phyloP scores from a whole-genome alignment of 495 filamentous ascomycete genomes.

The Pseudoneurospora amorphoporcata region DNA sequence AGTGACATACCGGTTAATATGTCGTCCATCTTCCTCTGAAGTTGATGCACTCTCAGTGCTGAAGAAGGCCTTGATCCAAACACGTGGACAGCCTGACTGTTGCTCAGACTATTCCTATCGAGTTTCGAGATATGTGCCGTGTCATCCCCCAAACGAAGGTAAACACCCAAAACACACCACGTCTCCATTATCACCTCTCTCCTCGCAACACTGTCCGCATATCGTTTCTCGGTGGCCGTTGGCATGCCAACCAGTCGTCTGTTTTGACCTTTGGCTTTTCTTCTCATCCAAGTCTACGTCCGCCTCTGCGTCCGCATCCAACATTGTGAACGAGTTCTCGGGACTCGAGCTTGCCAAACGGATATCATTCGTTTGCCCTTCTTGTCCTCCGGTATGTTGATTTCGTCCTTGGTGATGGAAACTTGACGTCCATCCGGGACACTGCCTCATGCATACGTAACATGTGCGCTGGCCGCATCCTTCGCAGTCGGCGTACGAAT shows the following conservation, averaged over 20 bases:
- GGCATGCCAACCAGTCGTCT: conserved; percentile 16
- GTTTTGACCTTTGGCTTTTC: neutral
- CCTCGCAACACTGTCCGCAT: conserved; percentile 39
- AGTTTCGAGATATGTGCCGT: neutral
- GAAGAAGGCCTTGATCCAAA: neutral
- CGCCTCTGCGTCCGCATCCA: conserved; percentile 21
- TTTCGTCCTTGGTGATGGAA: neutral
- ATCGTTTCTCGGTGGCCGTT: conserved; percentile 30
- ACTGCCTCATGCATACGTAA: conserved; percentile 38
- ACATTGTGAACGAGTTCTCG: conserved; percentile 29
- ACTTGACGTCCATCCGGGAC: conserved; percentile 26
- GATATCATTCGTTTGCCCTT: neutral
- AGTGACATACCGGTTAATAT: neutral
- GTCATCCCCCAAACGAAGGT: conserved; percentile 30
- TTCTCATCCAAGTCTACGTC: neutral
- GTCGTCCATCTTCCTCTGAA: neutral
- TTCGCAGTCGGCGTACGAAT: conserved; percentile 36
- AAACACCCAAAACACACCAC: conserved; percentile 38
- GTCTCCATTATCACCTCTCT: conserved; percentile 34
- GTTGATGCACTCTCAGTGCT: neutral
- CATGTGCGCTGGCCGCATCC: conserved; percentile 38
- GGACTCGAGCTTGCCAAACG: conserved; percentile 5
- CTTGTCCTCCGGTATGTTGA: neutral
- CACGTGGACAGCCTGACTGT: neutral
- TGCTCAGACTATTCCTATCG: neutral